Base-by-base conservation (phyloP, 352 stramenopile species). In the Phytophthora melonis region DNA sequence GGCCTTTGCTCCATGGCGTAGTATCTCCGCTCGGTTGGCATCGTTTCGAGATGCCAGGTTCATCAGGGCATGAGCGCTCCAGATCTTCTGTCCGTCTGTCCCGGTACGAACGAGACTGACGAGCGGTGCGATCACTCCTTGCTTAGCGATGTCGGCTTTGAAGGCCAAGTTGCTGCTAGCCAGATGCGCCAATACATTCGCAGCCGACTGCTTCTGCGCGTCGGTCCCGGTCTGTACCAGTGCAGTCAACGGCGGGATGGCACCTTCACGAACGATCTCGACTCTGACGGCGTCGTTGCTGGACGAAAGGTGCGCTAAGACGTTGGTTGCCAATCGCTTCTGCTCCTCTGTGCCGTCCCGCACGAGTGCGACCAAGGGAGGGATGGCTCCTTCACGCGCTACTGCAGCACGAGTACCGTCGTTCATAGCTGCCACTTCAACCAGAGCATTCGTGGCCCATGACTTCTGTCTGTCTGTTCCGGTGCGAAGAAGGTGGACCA, bases 11-110 rank as follows among this genome's bases (percentile, higher is more conserved):
- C 55, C 55, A 21, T 50, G 11, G 18, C 32, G 55, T n/a, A 63
- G 8, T 19, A 63, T 63, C 16, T 63, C 57, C 5, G 57, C 57
- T 34, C 57, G 57, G 39, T 63, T 63, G 11, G 57, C 57, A 36
- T 47, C 57, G 16, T 54, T 63, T 18, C 57, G 57, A 13, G 36
- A 63, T n/a, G 57, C 36, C 4, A 63, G 23, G 39, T 63, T 63
- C 57, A 63, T 63, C 36, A 63, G 21, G 8, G 55, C 55, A 34
- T 61, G 55, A 4, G 55, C 55, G 14, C 55, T 50, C 55, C 55
- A 61, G 13, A 61, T 61, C 32, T 61, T 61, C 21, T 61, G 55
- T 27, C 55, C 55, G 39, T 58, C 53, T 8, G 53, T 58, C 41
- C 53, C 53, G 14, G 53, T 58, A 41, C 53, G 53, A 21, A 58